Conservation (phyloP, 2,329 filamentous ascomycete species). For the Scedosporium minutisporum region DNA sequence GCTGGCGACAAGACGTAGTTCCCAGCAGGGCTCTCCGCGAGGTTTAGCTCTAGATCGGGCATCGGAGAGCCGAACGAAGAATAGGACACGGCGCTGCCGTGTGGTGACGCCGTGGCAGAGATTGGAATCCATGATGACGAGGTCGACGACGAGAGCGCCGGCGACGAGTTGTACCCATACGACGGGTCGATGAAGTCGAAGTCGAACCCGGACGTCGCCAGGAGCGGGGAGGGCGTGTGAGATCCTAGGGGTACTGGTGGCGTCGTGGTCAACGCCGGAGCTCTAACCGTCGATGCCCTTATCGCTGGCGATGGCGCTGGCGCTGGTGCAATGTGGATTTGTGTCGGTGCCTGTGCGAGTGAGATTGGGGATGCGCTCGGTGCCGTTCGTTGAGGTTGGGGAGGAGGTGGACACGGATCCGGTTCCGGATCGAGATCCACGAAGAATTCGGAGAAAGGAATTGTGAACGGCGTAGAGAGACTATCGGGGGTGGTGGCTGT, state of each 20-base stretch:
- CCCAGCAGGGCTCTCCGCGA: slow-evolving; percentile 1
- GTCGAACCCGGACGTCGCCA: not conserved
- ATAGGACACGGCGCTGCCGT: slow-evolving; percentile 1
- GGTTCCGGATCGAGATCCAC: not conserved
- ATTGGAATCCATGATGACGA: slow-evolving; percentile 3
- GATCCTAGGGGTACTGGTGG: not conserved
- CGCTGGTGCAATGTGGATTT: not conserved
- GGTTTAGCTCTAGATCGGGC: not conserved
- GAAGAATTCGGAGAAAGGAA: not conserved
- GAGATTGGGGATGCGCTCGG: not conserved
- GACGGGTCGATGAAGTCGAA: not conserved
- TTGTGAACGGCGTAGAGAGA: not conserved
- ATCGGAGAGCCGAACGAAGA: slow-evolving; percentile 1
- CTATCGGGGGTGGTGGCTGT: not conserved
- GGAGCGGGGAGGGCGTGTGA: not conserved
- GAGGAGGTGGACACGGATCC: not conserved
- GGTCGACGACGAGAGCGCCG: not conserved
- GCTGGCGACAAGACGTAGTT: slow-evolving; percentile 3
- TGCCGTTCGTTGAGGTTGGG: not conserved
- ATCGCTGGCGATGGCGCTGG: not conserved
- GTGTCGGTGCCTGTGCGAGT: not conserved
- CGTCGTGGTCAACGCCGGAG: not conserved
- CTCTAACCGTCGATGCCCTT: not conserved
- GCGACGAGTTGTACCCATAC: not conserved
- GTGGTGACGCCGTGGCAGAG: slow-evolving; percentile 1